Conservation (phyloP, 2,329 filamentous ascomycete species). For the Aspergillus hiratsukae region DNA sequence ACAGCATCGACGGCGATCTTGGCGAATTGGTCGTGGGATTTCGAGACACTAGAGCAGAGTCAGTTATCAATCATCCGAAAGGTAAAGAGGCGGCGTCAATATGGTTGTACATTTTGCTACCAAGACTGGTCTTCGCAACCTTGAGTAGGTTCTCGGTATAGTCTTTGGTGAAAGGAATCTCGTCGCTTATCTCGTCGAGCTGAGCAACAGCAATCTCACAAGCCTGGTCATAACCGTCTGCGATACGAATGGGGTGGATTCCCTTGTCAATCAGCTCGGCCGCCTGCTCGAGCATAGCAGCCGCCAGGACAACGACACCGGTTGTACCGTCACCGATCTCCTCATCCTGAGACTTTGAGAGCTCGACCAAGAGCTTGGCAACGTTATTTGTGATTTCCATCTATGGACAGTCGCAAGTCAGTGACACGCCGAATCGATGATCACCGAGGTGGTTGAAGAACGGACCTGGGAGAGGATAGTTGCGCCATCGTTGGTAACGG, state of each 20-base stretch:
- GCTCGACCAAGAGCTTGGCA: conserved; percentile 90
- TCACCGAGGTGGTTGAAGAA: conserved; percentile 5
- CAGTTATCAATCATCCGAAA: conserved; percentile 2
- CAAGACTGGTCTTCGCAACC: conserved; percentile 91
- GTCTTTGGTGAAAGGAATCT: conserved; percentile 76
- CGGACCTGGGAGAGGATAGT: conserved; percentile 78
- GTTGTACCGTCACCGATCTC: conserved; percentile 99
- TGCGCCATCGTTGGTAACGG: conserved; percentile 97
- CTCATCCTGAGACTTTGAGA: conserved; percentile 97
- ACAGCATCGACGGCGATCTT: conserved; percentile 97
- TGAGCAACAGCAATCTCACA: conserved; percentile 94
- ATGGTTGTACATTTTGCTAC: conserved; percentile 73
- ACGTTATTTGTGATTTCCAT: conserved; percentile 99
- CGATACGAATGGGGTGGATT: conserved; percentile 97
- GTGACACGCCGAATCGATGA: conserved; percentile 8
- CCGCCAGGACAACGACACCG: conserved; percentile 92
- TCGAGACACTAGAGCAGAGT: conserved; percentile 63
- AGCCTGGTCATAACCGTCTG: conserved; percentile 94
- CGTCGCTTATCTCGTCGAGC: conserved; percentile 88
- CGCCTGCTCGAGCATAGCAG: conserved; percentile 91
- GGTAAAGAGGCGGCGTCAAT: neutral
- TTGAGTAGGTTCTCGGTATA: conserved; percentile 83
- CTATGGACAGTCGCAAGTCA: conserved; percentile 40
- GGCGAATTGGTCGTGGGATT: conserved; percentile 96
- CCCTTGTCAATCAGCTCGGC: conserved; percentile 99